Evolutionary conservation across 2,329 filamentous ascomycete species (phyloP).

Genomic region (Graphiopsis chlorocephala): DNA sequence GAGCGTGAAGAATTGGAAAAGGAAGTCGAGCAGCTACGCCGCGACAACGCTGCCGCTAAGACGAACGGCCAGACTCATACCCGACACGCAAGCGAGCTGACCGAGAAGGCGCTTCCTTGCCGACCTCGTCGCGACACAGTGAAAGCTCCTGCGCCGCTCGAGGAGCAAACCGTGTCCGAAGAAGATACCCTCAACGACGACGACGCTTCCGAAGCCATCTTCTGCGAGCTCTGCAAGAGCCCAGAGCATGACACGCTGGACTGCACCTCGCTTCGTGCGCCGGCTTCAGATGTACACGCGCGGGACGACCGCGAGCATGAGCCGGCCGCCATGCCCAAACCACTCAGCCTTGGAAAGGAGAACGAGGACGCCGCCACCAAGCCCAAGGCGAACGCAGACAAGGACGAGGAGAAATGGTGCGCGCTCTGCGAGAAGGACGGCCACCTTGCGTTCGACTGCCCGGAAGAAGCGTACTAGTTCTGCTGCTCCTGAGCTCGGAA

Average conservation of each 20-base stretch:
- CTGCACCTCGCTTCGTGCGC: slow-evolving; percentile 57
- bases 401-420: slow-evolving; percentile 88
- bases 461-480: slow-evolving; percentile 38
- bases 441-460: slow-evolving; percentile 68
- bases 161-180: slow-evolving; percentile 18
- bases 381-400: slow-evolving; percentile 26
- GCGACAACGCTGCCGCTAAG: slow-evolving; percentile 35
- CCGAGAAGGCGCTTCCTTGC: slow-evolving; percentile 26
- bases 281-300: neutral
- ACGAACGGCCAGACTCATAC: slow-evolving; percentile 45
- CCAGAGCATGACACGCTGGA: slow-evolving; percentile 89
- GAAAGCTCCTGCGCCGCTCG: slow-evolving; percentile 52
- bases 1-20: slow-evolving; percentile 83
- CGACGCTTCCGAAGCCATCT: slow-evolving; percentile 56
- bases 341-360: slow-evolving; percentile 18
- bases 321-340: slow-evolving; percentile 19
- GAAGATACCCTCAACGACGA: slow-evolving; percentile 52
- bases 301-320: slow-evolving; percentile 7
- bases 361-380: neutral
- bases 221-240: slow-evolving; percentile 95
- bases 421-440: slow-evolving; percentile 94
- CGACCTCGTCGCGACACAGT: slow-evolving; percentile 52
- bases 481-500: slow-evolving; percentile 14
- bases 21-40: slow-evolving; percentile 68
- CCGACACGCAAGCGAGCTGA: slow-evolving; percentile 31